Evolutionary conservation across 2,329 filamentous ascomycete species (phyloP).

Genomic region (Colletotrichum australisinense): DNA sequence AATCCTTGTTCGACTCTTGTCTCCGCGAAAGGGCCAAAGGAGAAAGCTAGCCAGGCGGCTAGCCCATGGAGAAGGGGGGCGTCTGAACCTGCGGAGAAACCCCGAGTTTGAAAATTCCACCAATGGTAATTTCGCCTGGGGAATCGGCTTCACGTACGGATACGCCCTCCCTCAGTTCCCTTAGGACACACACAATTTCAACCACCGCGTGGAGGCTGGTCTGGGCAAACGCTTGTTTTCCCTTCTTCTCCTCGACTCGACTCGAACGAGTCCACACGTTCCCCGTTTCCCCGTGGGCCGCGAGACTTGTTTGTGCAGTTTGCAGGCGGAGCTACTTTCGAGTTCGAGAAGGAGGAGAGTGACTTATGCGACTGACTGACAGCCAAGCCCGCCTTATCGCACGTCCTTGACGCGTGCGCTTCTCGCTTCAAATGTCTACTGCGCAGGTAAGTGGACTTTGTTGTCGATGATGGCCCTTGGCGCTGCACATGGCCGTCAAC

Average conservation of each 20-base stretch:
- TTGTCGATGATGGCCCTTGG: slow-evolving; percentile 28
- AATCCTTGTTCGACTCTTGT: slow-evolving; percentile 16
- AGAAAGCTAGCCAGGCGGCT: not conserved
- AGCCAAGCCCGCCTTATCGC: not conserved
- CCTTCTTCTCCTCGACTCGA: not conserved
- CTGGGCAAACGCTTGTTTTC: slow-evolving; percentile 36
- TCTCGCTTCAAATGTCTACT: not conserved
- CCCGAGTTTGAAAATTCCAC: slow-evolving; percentile 18
- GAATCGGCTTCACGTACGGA: not conserved
- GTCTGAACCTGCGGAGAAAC: slow-evolving; percentile 28
- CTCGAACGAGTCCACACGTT: not conserved
- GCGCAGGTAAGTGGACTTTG: not conserved
- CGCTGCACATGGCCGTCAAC: slow-evolving; percentile 2
- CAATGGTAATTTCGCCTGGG: slow-evolving; percentile 24
- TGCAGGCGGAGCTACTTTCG: slow-evolving; percentile 2
- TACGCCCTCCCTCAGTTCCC: not conserved
- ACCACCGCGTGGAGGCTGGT: slow-evolving; percentile 26
- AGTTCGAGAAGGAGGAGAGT: not conserved
- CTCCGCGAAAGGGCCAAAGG: not conserved
- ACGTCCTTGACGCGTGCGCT: slow-evolving; percentile 17
- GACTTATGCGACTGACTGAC: not conserved
- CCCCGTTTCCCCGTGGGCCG: not conserved
- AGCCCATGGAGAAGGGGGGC: not conserved
- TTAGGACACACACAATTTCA: not conserved
- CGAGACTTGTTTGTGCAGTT: not conserved